A percentile compares a stretch with the other conserved stretches of the same genome.
Conservation (phyloP, 2,329 filamentous ascomycete species). For the Dactylellina haptotyla region DNA sequence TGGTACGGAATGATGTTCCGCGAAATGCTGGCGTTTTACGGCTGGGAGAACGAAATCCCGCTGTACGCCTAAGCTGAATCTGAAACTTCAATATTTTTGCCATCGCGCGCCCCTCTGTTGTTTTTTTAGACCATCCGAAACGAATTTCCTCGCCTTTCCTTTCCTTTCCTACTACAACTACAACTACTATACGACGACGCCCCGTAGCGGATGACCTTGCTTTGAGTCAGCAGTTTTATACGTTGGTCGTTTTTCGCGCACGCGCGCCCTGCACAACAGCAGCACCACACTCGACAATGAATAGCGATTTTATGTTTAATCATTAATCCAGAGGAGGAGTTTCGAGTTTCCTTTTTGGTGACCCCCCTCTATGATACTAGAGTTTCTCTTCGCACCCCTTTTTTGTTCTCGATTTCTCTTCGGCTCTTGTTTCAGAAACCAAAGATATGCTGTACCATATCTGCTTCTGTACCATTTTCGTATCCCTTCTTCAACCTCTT, state of each 20-base stretch:
- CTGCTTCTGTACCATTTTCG: neutral
- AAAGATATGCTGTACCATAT: conserved; percentile 16
- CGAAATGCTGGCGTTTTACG: conserved; percentile 58
- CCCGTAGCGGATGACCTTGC: neutral
- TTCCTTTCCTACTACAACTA: neutral
- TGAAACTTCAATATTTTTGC: neutral
- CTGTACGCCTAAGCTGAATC: conserved; percentile 53
- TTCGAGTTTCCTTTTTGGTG: neutral
- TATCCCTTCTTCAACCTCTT: neutral
- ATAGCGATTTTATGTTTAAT: conserved; percentile 30
- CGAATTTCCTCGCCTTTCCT: neutral
- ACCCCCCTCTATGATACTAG: conserved; percentile 1
- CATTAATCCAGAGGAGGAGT: conserved; percentile 5
- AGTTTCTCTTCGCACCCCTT: neutral
- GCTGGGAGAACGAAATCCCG: conserved; percentile 57
- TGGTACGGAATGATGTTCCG: conserved; percentile 65
- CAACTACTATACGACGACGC: neutral
- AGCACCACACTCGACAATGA: conserved; percentile 24
- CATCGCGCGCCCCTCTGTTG: neutral
- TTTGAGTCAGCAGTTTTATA: neutral
- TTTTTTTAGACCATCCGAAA: neutral
- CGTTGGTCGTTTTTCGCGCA: neutral
- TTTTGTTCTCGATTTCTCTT: neutral
- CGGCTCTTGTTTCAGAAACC: neutral
- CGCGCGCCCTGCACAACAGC: too few species aligned